Percentiles rank a stretch among this genome's conserved stretches.
phyloP scores from a whole-genome alignment of 345 rosid genomes.

The Nasturtium officinale region DNA sequence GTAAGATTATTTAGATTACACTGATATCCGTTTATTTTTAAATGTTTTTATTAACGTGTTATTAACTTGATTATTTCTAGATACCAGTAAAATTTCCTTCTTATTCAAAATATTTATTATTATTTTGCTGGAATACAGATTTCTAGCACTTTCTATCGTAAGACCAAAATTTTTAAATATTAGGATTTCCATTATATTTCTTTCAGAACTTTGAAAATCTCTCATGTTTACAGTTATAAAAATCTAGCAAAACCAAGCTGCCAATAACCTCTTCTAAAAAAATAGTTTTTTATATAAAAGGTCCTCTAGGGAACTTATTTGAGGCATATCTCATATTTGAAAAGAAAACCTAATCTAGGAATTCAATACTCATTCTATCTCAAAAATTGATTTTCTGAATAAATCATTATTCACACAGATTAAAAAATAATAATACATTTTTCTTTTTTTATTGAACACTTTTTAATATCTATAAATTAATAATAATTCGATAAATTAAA shows the following conservation, averaged over 20 bases:
- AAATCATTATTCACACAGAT: no score
- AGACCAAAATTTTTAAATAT: not conserved
- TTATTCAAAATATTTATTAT: not conserved
- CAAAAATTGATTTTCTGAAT: no score
- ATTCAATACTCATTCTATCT: not conserved
- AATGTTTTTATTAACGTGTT: not conserved
- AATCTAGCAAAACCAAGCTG: not conserved
- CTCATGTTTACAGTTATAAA: not conserved
- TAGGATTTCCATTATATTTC: not conserved
- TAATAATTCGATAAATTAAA: no score
- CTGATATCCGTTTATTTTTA: not conserved
- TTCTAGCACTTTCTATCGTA: not conserved
- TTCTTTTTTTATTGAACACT: no score
- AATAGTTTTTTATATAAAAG: not conserved
- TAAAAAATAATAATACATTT: no score
- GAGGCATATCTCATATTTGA: not conserved
- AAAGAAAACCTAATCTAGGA: not conserved
- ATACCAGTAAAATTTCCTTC: not conserved
- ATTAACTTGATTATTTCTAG: not conserved
- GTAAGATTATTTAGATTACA: not conserved
- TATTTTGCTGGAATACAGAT: not conserved
- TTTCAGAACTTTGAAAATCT: not conserved
- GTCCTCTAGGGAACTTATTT: not conserved
- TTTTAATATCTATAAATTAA: no score
- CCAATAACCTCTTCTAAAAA: not conserved